These are phyloP conservation scores for Cornus suecica DNA, from an alignment of 148 eudicot genomes.

Conservation along the genomic window DNA sequence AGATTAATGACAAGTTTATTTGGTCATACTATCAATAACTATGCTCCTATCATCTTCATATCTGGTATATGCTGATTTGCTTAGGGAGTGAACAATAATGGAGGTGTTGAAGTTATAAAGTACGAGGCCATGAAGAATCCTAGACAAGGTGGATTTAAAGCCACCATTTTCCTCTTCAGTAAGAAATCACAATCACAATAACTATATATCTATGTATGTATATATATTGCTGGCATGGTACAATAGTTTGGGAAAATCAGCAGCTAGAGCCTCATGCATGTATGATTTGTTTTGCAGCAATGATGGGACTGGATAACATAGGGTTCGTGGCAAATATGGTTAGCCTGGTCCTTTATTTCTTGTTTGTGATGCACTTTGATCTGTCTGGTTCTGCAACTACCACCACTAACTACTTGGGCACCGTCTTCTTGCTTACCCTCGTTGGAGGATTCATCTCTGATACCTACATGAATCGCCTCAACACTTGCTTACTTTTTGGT, in stretches of 20 bases:
- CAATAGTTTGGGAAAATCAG: background rate
- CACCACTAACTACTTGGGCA: slow-evolving; percentile 18
- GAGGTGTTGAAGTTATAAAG: background rate
- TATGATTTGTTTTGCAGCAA: background rate
- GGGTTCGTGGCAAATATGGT: slow-evolving; percentile 15
- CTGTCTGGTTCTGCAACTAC: slow-evolving; percentile 15
- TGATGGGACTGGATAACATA: slow-evolving; percentile 8
- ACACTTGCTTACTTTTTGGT: slow-evolving; percentile 11
- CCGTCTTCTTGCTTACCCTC: slow-evolving; percentile 14
- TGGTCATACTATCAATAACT: too few species aligned
- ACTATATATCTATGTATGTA: too few species aligned
- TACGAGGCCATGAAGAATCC: background rate
- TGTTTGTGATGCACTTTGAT: slow-evolving; percentile 3
- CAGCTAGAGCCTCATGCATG: too few species aligned
- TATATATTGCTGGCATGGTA: too few species aligned
- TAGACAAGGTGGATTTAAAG: background rate
- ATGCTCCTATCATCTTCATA: background rate
- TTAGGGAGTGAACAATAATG: background rate
- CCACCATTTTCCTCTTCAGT: background rate
- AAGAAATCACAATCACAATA: background rate
- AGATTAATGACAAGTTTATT: too few species aligned
- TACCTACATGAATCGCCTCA: slow-evolving; percentile 7
- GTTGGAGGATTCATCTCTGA: slow-evolving; percentile 17
- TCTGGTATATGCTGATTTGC: background rate
- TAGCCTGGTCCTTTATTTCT: slow-evolving; percentile 16